Conservation (phyloP, 345 rosid species). For the Dovyalis caffra region DNA sequence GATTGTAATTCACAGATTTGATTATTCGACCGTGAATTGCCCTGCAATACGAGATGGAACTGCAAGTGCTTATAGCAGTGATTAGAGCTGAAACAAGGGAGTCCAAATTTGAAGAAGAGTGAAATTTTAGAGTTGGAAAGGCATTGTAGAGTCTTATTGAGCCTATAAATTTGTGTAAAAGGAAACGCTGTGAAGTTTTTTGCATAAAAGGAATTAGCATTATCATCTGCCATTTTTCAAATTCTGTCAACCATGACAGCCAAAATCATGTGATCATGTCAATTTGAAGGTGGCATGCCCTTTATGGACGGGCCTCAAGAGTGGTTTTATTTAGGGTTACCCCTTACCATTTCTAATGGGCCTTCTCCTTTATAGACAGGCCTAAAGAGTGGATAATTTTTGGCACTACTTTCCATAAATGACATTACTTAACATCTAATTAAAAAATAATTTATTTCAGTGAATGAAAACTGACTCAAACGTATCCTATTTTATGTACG, state of each 20-base stretch:
- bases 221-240: slow-evolving; percentile 25
- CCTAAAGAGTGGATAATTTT: neutral
- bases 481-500: too few species aligned
- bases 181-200: slow-evolving; percentile 6
- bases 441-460: neutral
- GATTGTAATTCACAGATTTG: slow-evolving; percentile 49
- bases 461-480: neutral
- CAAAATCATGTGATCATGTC: neutral
- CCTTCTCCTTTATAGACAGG: neutral
- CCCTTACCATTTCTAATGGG: neutral
- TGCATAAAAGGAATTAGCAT: slow-evolving; percentile 10
- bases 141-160: slow-evolving; percentile 1
- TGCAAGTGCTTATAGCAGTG: slow-evolving; percentile 37
- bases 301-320: neutral
- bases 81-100: slow-evolving; percentile 48
- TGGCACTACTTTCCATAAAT: neutral
- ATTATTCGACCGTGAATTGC: slow-evolving; percentile 47
- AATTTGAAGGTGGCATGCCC: neutral
- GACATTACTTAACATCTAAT: neutral
- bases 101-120: slow-evolving; percentile 26
- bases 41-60: slow-evolving; percentile 23
- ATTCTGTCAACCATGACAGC: neutral
- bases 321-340: neutral
- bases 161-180: neutral
- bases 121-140: slow-evolving; percentile 14